These are phyloP conservation scores for Setomelanomma holmii DNA, from an alignment of 2,329 filamentous ascomycete species.

Conservation along the genomic window DNA sequence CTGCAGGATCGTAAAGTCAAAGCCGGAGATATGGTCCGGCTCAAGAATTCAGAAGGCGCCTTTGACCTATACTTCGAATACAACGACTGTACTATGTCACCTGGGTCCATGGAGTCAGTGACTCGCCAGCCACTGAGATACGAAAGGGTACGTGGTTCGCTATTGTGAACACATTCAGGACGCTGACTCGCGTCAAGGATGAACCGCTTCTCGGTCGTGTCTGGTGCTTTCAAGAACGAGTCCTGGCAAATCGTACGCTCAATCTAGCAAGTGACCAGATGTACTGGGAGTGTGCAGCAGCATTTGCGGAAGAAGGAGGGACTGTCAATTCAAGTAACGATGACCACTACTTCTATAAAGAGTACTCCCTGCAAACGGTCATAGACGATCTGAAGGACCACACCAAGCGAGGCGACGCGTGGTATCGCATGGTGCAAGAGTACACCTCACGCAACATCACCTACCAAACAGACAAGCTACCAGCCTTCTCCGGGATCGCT, in stretches of 20 bases:
- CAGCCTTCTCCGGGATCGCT: constrained; percentile 11
- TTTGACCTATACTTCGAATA: constrained; percentile 4
- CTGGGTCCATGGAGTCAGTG: constrained; percentile 4
- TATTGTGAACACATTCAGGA: too few species aligned
- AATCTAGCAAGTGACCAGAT: constrained; percentile 12
- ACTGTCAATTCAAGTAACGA: not conserved
- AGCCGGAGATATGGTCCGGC: constrained; percentile 1
- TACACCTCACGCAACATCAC: constrained; percentile 15
- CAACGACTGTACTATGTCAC: constrained; percentile 3
- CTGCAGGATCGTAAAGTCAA: constrained; percentile 2
- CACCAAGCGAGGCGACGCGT: not conserved
- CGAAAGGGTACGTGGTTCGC: not conserved
- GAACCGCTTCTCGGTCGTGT: constrained; percentile 6
- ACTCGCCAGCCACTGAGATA: not conserved
- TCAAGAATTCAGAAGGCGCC: not conserved
- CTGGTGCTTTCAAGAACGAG: constrained; percentile 11
- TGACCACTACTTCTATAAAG: not conserved
- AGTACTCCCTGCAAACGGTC: not conserved
- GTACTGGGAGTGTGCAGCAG: constrained; percentile 11
- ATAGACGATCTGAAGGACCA: not conserved
- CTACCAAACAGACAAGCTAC: constrained; percentile 14
- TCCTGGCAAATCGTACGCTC: constrained; percentile 3
- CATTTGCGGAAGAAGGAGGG: not conserved
- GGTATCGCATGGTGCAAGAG: constrained; percentile 6
- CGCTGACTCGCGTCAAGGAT: too few species aligned